Conservation (phyloP, 495 filamentous ascomycete species). For the Penicillium steckii region DNA sequence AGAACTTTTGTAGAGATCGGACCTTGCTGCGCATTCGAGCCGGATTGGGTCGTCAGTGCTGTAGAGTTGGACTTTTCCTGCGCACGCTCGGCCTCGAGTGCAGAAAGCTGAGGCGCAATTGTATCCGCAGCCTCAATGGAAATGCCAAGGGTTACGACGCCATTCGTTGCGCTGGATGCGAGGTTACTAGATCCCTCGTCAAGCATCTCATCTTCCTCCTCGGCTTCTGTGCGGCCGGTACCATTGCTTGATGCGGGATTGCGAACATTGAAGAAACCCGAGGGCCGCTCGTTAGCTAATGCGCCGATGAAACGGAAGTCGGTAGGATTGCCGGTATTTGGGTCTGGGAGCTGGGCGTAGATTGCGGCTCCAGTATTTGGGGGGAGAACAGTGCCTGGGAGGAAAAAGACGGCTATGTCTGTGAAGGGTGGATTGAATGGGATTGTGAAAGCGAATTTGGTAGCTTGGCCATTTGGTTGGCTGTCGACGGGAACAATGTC, state of each 20-base stretch:
- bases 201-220: conserved; percentile 43
- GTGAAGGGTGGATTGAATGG: conserved; percentile 59
- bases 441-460: conserved; percentile 67
- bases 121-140: conserved; percentile 72
- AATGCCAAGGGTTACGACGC: conserved; percentile 71
- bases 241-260: conserved; percentile 6
- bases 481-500: conserved; percentile 54
- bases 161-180: conserved; percentile 15
- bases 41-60: conserved; percentile 28
- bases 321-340: conserved; percentile 27
- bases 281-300: conserved; percentile 83
- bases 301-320: conserved; percentile 83
- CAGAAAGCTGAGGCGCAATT: conserved; percentile 66
- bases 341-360: conserved; percentile 69
- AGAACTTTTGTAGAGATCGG: conserved; percentile 66
- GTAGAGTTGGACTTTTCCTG: conserved; percentile 17
- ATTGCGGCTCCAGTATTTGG: conserved; percentile 80
- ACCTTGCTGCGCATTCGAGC: conserved; percentile 28
- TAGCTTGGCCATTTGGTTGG: conserved; percentile 50
- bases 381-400: conserved; percentile 75
- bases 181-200: conserved; percentile 33
- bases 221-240: conserved; percentile 26
- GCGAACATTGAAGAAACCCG: conserved; percentile 75
- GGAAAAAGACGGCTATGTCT: conserved; percentile 86
- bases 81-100: conserved; percentile 46